Conservation (phyloP, 2,329 filamentous ascomycete species). For the Cladobotryum protrusum region DNA sequence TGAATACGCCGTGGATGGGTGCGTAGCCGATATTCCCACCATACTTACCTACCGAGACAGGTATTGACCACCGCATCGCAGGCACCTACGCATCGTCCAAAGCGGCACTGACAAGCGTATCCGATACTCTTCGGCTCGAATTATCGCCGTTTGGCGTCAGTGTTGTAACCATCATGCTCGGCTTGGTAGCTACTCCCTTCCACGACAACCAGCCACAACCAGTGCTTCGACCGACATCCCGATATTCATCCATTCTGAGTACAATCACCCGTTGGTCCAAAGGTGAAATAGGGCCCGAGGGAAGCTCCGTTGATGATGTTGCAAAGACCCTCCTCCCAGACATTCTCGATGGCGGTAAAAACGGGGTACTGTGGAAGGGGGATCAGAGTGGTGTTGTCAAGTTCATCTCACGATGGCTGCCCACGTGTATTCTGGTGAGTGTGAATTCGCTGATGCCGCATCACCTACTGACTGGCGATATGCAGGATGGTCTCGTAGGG, state of each 20-base stretch:
- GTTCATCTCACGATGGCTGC: conserved; percentile 9
- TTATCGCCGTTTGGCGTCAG: conserved; percentile 19
- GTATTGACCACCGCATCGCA: background rate
- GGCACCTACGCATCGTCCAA: conserved; percentile 12
- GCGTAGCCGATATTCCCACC: background rate
- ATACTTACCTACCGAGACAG: too few species aligned
- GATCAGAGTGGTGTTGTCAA: conserved; percentile 1
- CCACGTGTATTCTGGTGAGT: conserved; percentile 5
- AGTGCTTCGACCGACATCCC: conserved; percentile 3
- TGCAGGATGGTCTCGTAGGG: conserved; percentile 4
- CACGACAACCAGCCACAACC: conserved; percentile 4
- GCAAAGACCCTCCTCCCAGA: conserved; percentile 3
- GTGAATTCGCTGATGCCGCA: background rate
- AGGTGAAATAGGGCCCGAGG: conserved; percentile 4
- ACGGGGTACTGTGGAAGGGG: conserved; percentile 6
- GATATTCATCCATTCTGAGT: conserved; percentile 1
- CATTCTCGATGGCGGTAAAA: conserved; percentile 1
- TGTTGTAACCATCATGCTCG: conserved; percentile 15
- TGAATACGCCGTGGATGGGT: conserved; percentile 20
- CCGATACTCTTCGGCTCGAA: conserved; percentile 21
- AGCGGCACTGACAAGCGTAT: conserved; percentile 12
- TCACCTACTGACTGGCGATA: too few species aligned
- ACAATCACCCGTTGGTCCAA: conserved; percentile 9
- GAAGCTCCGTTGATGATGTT: conserved; percentile 1
- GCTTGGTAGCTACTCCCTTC: conserved; percentile 5